Base-by-base conservation (phyloP, 179 eudicot genomes). In the Silene noctiflora region DNA sequence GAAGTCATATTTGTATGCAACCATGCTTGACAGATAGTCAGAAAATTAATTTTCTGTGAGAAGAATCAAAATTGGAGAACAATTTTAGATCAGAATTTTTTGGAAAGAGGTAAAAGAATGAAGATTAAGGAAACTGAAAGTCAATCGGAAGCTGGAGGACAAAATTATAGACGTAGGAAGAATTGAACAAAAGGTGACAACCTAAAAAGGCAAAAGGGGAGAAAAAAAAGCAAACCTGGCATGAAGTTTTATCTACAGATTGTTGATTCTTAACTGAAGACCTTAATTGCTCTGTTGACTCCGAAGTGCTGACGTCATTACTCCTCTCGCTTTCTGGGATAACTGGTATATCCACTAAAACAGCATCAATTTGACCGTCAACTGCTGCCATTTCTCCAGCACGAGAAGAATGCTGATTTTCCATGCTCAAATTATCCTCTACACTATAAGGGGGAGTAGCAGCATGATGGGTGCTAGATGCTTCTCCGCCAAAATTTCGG, bases 211-310 rank as follows among this genome's bases (percentile, higher is more conserved):
- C 2, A 72, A 19, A 48, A 12, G n/a, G n/a, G n/a, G n/a, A n/a
- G 44, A 69, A 51, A 77, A 46, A 22, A 3, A 7, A 56, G 27
- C 65, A 63, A 67, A 85, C 88, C 88, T 83, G 77, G 60, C 65
- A 63, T 22, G 29, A 44, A n/a, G 27, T 42, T 58, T 55, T 62
- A 39, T 77, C 69, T 35, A 53, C 71, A n/a, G 46, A n/a, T 65
- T 31, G 69, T 17, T 7, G 71, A n/a, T 67, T 44, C 53, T 19
- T 67, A 6, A 35, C 39, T 67, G 48, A 7, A 67, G 46, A 67
- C 25, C 20, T 44, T 21, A 67, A 35, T 39, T 67, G 71, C 55
- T 67, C 51, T 67, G 25, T 67, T 67, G 55, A 19, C 55, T 33
- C 42, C 1, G 44, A 29, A 65, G 69, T 65, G 69, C 69, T 65